These are phyloP conservation scores for Podospora appendiculata DNA, from an alignment of 495 filamentous ascomycete genomes.

Conservation along the genomic window DNA sequence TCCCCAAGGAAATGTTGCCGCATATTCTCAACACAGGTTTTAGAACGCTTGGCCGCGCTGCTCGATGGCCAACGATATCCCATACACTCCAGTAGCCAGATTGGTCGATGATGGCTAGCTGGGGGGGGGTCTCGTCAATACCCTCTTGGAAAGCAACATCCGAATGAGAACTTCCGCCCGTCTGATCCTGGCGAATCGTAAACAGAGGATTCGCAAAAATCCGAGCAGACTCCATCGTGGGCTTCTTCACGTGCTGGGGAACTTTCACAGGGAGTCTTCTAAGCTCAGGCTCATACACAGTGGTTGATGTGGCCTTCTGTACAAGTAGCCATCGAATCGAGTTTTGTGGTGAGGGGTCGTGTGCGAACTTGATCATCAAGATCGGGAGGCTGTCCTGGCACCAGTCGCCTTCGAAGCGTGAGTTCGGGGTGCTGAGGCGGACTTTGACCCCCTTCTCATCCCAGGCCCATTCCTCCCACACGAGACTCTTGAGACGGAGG, in stretches of 20 bases:
- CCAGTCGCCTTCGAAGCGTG: slow-evolving; percentile 39
- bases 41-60: slow-evolving; percentile 23
- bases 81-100: slow-evolving; percentile 69
- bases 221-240: slow-evolving; percentile 9
- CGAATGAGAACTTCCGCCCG: slow-evolving; percentile 52
- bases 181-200: slow-evolving; percentile 43
- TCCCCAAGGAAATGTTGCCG: slow-evolving; percentile 15
- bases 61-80: slow-evolving; percentile 40
- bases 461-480: slow-evolving; percentile 40
- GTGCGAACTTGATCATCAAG: slow-evolving; percentile 58
- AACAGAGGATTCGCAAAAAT: slow-evolving; percentile 57
- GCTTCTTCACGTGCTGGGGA: background rate
- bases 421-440: slow-evolving; percentile 23
- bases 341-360: slow-evolving; percentile 36
- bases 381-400: slow-evolving; percentile 50
- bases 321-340: slow-evolving; percentile 54
- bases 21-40: slow-evolving; percentile 21
- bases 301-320: slow-evolving; percentile 48
- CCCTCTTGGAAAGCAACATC: slow-evolving; percentile 77
- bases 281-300: slow-evolving; percentile 52
- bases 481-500: slow-evolving; percentile 39
- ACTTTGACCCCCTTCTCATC: slow-evolving; percentile 28
- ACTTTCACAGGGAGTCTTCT: slow-evolving; percentile 12
- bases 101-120: slow-evolving; percentile 67
- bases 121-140: slow-evolving; percentile 38